Conservation (phyloP, 345 rosid genomes). For the Geranium rotundifolium region DNA sequence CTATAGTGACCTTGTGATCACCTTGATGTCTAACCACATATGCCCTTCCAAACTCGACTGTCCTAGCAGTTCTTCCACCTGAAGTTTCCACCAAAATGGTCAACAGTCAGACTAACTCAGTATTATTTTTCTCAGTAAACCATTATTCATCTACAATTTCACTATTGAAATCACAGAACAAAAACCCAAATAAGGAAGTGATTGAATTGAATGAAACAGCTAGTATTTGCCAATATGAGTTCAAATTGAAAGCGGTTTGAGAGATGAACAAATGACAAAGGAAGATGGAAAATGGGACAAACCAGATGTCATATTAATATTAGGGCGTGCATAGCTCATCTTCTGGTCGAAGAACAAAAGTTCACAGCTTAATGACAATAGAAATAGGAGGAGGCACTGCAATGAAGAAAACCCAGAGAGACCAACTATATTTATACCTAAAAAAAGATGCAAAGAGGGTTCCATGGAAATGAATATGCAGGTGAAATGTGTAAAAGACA, state of each 20-base stretch:
- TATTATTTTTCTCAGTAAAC: too few species aligned
- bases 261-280: background rate
- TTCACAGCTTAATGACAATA: too few species aligned
- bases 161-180: background rate
- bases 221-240: background rate
- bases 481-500: slow-evolving; percentile 34
- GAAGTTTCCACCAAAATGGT: background rate
- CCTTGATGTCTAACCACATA: slow-evolving; percentile 73
- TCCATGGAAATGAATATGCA: slow-evolving; percentile 21
- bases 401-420: slow-evolving; percentile 27
- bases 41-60: slow-evolving; percentile 66
- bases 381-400: slow-evolving; percentile 6
- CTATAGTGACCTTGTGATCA: slow-evolving; percentile 61
- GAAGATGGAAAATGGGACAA: background rate
- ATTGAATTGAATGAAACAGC: too few species aligned
- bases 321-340: background rate
- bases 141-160: background rate
- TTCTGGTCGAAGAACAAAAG: background rate
- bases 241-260: background rate
- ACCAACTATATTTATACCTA: slow-evolving; percentile 36
- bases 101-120: background rate
- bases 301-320: background rate
- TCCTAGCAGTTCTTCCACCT: slow-evolving; percentile 51
- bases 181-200: slow-evolving; percentile 5
- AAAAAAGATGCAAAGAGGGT: background rate